Evolutionary conservation across 1,139 yeast species (phyloP).

Genomic region (Saccharomyces hybrid): DNA sequence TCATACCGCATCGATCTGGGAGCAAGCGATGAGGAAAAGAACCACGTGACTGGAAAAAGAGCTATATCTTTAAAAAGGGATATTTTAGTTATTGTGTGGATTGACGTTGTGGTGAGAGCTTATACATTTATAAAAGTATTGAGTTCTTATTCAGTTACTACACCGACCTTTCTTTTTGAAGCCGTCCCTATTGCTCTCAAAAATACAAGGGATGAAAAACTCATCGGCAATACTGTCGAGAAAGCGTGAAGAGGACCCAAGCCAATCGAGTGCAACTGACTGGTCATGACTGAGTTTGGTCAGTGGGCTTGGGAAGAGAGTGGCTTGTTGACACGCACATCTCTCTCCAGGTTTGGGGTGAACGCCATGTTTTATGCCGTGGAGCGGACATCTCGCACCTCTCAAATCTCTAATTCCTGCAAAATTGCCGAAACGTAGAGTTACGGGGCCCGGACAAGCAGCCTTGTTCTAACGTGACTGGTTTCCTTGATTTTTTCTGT

Average conservation of each 20-base stretch:
- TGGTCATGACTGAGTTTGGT: not conserved
- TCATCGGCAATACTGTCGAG: not conserved
- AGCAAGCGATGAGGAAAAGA: not conserved
- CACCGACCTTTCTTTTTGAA: not conserved
- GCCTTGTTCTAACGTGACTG: not conserved
- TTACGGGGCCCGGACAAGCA: constrained; percentile 4
- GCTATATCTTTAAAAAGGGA: not conserved
- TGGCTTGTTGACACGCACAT: constrained; percentile 16
- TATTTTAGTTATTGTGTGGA: not conserved
- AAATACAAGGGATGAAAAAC: not conserved
- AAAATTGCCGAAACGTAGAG: constrained; percentile 18
- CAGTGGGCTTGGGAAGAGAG: constrained; percentile 22
- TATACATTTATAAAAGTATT: not conserved
- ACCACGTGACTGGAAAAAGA: not conserved
- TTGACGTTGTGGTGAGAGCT: not conserved
- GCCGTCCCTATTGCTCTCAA: not conserved
- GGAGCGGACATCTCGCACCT: constrained; percentile 16
- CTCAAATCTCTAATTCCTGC: constrained; percentile 18
- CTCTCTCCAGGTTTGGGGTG: constrained; percentile 10
- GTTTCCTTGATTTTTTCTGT: constrained; percentile 3
- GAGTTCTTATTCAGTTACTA: not conserved
- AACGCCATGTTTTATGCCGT: constrained; percentile 16
- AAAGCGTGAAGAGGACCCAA: not conserved
- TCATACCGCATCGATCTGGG: not conserved
- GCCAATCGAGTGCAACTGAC: not conserved